Evolutionary conservation across 2,329 filamentous ascomycete species (phyloP), one percentile per base, ranked within the genome.

Genomic region (Penicillium sp.): DNA sequence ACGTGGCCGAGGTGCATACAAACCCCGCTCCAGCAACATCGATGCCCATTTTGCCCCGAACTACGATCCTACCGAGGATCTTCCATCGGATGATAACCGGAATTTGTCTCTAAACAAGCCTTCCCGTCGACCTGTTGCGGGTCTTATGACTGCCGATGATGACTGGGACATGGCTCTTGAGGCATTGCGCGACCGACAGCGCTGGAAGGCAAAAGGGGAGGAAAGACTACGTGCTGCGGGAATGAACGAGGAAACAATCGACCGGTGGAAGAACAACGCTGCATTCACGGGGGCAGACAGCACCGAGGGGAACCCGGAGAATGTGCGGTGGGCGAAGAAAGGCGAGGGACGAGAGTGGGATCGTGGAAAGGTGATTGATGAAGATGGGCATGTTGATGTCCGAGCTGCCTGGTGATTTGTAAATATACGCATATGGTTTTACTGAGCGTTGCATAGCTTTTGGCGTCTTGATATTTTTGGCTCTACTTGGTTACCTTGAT

Each of bases 81-180:
- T 81, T 4, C 75, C 77, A 2, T 67, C 71, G 7, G 74, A 78
- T 8, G 74, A 78, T 10, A 70, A 76, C 54, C 90, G 89, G 68
- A 82, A 87, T 62, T 84, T 85, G 0, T 77, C 7, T 74, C 80
- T n/a, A 86, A 91, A 68, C 76, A 89, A 3, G 79, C 81, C 47
- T 65, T 76, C 63, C 75, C 81, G 73, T 26, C 75, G 77, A 13
- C 74, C 74, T 15, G 77, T 80, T 9, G 65, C 75, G 1, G 76
- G 77, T 15, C 71, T 79, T 53, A 83, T 84, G 63, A 78, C 80
- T 1, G 80, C 78, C 2, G 83, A 83, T 30, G 88, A 89, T 63
- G 87, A 91, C 62, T 97, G 92, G 93, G 90, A 91, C 49, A 86
- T 91, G 69, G 88, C 91, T 0, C 81, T 95, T 0, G 92, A 96